These are phyloP conservation scores for Cyclotella cryptica DNA, from an alignment of 108 stramenopile genomes.

Conservation along the genomic window DNA sequence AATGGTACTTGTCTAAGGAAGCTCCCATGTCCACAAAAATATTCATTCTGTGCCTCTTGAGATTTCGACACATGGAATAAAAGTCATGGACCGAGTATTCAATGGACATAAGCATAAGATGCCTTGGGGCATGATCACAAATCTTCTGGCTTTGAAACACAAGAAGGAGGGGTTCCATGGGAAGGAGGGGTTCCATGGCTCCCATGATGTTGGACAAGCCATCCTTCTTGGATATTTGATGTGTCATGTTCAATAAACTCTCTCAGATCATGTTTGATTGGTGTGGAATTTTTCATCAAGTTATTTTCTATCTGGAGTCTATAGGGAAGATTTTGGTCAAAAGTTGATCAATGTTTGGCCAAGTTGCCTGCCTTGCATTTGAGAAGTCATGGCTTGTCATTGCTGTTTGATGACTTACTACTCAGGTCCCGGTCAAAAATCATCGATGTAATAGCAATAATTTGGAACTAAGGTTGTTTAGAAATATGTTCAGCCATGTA, in stretches of 20 bases:
- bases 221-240: background rate
- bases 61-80: slow-evolving; percentile 60
- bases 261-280: background rate
- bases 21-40: slow-evolving; percentile 79
- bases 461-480: no score
- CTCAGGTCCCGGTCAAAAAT: no score
- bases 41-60: slow-evolving; percentile 45
- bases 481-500: no score
- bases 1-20: slow-evolving; percentile 45
- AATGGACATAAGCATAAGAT: slow-evolving; percentile 40
- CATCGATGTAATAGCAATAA: no score
- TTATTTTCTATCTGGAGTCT: no score
- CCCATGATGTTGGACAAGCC: slow-evolving; percentile 34
- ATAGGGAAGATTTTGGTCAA: no score
- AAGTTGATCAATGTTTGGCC: no score
- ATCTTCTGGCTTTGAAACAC: slow-evolving; percentile 50
- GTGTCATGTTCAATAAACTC: background rate
- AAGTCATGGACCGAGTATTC: slow-evolving; percentile 78
- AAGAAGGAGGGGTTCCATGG: no score
- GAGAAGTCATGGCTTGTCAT: no score
- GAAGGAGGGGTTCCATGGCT: slow-evolving; percentile 55
- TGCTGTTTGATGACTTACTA: no score
- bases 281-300: background rate
- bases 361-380: no score
- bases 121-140: slow-evolving; percentile 6